A percentile compares a stretch with the other conserved stretches of the same genome.
Conservation (phyloP, 202 grass and related monocot species). For the Alloteropsis angusta region DNA sequence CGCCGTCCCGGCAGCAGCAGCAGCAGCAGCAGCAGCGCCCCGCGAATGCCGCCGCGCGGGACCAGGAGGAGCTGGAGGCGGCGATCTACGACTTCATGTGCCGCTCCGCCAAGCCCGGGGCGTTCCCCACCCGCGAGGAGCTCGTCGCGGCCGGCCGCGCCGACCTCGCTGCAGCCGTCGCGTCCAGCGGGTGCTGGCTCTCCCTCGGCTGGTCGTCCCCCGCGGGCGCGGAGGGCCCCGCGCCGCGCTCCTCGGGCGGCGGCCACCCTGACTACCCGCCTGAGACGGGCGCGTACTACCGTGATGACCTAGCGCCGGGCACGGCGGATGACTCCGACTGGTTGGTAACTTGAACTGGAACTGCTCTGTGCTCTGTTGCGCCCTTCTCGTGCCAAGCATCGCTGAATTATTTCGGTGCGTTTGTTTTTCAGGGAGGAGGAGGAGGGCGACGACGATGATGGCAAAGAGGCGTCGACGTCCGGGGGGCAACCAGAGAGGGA, state of each 20-base stretch:
- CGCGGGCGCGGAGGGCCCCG: background rate
- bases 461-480: slow-evolving; percentile 9
- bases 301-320: slow-evolving; percentile 4
- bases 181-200: slow-evolving; percentile 59
- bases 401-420: slow-evolving; percentile 11
- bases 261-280: slow-evolving; percentile 22
- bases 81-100: slow-evolving; percentile 93
- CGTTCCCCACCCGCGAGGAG: slow-evolving; percentile 67
- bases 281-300: background rate
- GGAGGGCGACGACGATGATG: background rate
- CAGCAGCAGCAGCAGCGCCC: background rate
- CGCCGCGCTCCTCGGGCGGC: background rate
- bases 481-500: slow-evolving; percentile 2
- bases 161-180: slow-evolving; percentile 63
- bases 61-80: slow-evolving; percentile 47
- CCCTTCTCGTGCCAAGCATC: background rate
- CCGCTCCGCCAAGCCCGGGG: slow-evolving; percentile 49
- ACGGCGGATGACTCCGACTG: background rate
- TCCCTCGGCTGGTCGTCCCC: slow-evolving; percentile 65
- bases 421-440: slow-evolving; percentile 19
- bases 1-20: background rate
- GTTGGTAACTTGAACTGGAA: background rate
- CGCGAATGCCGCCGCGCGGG: slow-evolving; percentile 4
- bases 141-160: slow-evolving; percentile 57
- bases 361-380: background rate